phyloP scores from a whole-genome alignment of 371 early-diverging fungal species.

The Apophysomyces elegans region DNA sequence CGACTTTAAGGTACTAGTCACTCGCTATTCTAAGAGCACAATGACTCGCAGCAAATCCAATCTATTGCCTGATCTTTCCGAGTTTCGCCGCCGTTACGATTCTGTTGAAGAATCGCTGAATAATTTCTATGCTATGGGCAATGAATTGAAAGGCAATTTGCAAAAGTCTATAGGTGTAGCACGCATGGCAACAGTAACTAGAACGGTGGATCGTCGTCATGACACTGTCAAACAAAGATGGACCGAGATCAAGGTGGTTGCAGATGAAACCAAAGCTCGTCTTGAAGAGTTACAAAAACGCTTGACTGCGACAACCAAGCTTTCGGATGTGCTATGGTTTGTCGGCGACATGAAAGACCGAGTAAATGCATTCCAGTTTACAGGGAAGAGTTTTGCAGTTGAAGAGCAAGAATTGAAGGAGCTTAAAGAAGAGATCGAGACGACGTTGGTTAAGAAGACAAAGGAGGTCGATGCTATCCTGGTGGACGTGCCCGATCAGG shows the following conservation, averaged over 20 bases:
- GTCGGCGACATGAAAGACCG: slow-evolving; percentile 47
- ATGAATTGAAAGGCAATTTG: slow-evolving; percentile 29
- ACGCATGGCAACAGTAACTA: slow-evolving; percentile 27
- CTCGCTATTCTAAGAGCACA: slow-evolving; percentile 26
- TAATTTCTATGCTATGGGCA: slow-evolving; percentile 32
- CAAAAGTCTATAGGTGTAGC: slow-evolving; percentile 26
- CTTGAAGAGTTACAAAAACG: slow-evolving; percentile 42
- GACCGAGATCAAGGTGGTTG: slow-evolving; percentile 35
- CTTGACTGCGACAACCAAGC: slow-evolving; percentile 35
- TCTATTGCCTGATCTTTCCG: slow-evolving; percentile 38
- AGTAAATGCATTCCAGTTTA: slow-evolving; percentile 44
- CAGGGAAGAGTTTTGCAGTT: slow-evolving; percentile 41
- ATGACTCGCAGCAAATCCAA: slow-evolving; percentile 27
- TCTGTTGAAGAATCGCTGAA: slow-evolving; percentile 32
- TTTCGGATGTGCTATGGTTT: slow-evolving; percentile 46
- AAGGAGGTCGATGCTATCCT: slow-evolving; percentile 37
- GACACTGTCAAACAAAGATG: slow-evolving; percentile 41
- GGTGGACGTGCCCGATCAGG: slow-evolving; percentile 27
- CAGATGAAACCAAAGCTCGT: slow-evolving; percentile 40
- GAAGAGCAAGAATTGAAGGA: slow-evolving; percentile 49
- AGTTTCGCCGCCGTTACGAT: slow-evolving; percentile 39
- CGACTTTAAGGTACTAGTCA: slow-evolving; percentile 34
- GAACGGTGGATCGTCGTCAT: slow-evolving; percentile 36
- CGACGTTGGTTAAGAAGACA: slow-evolving; percentile 30
- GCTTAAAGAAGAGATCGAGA: slow-evolving; percentile 42